Conservation (phyloP, 768 basidiomycete species). For the Panellus pusillus region DNA sequence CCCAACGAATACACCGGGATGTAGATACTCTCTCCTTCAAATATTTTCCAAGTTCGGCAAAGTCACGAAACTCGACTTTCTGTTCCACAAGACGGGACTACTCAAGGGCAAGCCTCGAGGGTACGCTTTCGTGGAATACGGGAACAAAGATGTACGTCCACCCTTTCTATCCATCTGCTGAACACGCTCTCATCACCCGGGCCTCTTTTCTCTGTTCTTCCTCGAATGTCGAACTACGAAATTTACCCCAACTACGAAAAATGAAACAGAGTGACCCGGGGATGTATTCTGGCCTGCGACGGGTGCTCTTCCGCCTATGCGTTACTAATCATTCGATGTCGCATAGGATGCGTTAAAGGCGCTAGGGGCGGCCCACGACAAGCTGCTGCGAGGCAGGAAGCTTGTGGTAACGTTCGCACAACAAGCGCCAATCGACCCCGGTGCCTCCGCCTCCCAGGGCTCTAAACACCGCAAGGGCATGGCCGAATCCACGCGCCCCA, state of each 20-base stretch:
- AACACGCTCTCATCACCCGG: constrained; percentile 39
- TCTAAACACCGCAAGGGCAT: constrained; percentile 40
- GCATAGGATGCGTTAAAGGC: constrained; percentile 86
- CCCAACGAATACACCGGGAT: neutral
- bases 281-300: constrained; percentile 6
- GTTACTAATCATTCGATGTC: constrained; percentile 14
- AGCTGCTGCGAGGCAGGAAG: constrained; percentile 82
- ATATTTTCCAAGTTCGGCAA: constrained; percentile 92
- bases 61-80: constrained; percentile 88
- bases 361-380: constrained; percentile 69
- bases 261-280: constrained; percentile 18
- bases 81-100: constrained; percentile 92
- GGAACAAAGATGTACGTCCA: constrained; percentile 70
- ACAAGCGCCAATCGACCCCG: constrained; percentile 63
- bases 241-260: neutral
- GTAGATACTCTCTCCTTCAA: constrained; percentile 84
- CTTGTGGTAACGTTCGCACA: constrained; percentile 91
- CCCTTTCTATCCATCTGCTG: constrained; percentile 12
- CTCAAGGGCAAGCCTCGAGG: constrained; percentile 92
- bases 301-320: neutral
- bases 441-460: constrained; percentile 23
- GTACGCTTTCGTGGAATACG: constrained; percentile 92
- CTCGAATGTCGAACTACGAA: constrained; percentile 16
- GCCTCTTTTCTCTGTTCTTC: constrained; percentile 42
- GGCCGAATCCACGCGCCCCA: constrained; percentile 68